Conservation (phyloP, 805 yeast species). For the Sugiyamaella qingdaonensis region DNA sequence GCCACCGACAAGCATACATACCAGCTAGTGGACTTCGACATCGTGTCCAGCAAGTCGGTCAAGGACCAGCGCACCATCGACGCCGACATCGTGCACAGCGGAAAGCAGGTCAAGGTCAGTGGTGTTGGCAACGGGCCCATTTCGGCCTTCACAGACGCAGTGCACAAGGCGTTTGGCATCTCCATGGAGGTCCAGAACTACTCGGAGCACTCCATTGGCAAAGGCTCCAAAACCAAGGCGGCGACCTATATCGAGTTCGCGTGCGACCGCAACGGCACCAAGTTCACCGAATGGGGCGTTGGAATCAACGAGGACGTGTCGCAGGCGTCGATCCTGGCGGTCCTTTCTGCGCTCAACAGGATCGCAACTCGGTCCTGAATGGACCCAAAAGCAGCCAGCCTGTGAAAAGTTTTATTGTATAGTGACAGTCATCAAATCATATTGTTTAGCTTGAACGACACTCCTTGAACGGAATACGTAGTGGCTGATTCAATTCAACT, state of each 20-base stretch:
- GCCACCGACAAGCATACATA: slow-evolving; percentile 24
- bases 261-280: slow-evolving; percentile 41
- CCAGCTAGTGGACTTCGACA: slow-evolving; percentile 46
- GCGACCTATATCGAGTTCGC: slow-evolving; percentile 69
- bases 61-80: slow-evolving; percentile 43
- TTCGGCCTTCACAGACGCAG: slow-evolving; percentile 66
- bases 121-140: slow-evolving; percentile 84
- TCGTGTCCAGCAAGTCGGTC: slow-evolving; percentile 35
- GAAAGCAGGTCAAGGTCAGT: slow-evolving; percentile 36
- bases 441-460: no score
- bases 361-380: slow-evolving; percentile 16
- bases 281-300: slow-evolving; percentile 70
- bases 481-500: no score
- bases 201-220: slow-evolving; percentile 77
- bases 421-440: neutral
- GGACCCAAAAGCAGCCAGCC: neutral
- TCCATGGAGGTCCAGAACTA: slow-evolving; percentile 61
- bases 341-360: slow-evolving; percentile 37
- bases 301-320: slow-evolving; percentile 90
- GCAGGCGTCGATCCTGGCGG: slow-evolving; percentile 65
- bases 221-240: slow-evolving; percentile 66
- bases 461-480: no score
- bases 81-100: slow-evolving; percentile 49
- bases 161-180: slow-evolving; percentile 45
- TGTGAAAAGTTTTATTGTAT: neutral